Conservation (phyloP, 495 filamentous ascomycete genomes). For the Aspergillus diversus region DNA sequence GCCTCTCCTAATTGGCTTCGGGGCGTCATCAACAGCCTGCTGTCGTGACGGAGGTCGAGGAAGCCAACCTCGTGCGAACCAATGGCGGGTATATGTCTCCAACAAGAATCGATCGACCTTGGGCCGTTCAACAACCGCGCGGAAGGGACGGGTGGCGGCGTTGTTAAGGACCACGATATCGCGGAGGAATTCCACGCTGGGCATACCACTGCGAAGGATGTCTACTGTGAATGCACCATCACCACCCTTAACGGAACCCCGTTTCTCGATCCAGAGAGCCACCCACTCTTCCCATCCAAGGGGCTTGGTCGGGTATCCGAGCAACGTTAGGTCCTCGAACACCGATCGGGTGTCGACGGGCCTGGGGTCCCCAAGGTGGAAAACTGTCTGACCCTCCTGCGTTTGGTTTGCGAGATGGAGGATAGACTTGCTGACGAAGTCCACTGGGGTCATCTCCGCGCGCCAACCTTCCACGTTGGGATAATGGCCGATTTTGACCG, state of each 20-base stretch:
- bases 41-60: conserved; percentile 52
- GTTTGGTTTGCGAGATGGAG: conserved; percentile 60
- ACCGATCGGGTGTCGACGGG: conserved; percentile 58
- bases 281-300: conserved; percentile 68
- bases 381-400: conserved; percentile 55
- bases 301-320: conserved; percentile 65
- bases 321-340: conserved; percentile 57
- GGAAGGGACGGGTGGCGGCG: conserved; percentile 56
- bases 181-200: conserved; percentile 61
- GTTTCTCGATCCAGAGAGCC: conserved; percentile 60
- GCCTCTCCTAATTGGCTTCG: conserved; percentile 44
- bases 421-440: conserved; percentile 69
- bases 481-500: conserved; percentile 61
- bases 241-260: conserved; percentile 58
- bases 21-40: conserved; percentile 36
- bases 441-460: conserved; percentile 73
- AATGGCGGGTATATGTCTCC: conserved; percentile 69
- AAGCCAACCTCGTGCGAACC: conserved; percentile 71
- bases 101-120: conserved; percentile 62
- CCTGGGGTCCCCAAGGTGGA: conserved; percentile 68
- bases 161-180: conserved; percentile 66
- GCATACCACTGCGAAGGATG: conserved; percentile 63
- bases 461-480: conserved; percentile 69
- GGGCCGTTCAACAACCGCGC: conserved; percentile 58
- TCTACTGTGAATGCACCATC: conserved; percentile 61